Base-by-base conservation (phyloP, 345 rosid genomes). In the Isatis tinctoria region DNA sequence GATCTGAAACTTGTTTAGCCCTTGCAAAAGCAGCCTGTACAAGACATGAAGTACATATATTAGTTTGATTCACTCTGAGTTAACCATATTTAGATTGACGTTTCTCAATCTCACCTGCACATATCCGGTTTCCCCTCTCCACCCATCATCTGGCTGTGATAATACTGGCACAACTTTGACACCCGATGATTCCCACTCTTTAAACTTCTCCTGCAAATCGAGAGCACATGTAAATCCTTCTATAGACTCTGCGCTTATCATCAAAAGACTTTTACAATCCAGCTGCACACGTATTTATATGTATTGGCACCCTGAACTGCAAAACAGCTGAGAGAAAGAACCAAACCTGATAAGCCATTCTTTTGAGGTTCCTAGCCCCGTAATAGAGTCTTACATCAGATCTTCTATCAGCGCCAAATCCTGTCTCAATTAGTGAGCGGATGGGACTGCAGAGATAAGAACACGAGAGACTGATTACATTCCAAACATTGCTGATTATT, bases 301-400 rank as follows among this genome's bases (percentile, higher is more conserved):
- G 27, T 48, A 39, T 1, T 24, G 17, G 60, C 57, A 20, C 39
- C 18, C 14, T 32, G 16, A 18, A 22, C 16, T 71, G 17, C 16
- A 32, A 65, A 39, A 65, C 7, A 59, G 33, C 27, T 5, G 67
- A 5, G 67, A 32, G 76, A 70, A 57, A 53, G 64, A 62, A 70
- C 4, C 83, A 73, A 82, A 95, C 99, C 97, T 90, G 97, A 72
- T 92, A 95, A 67, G 98, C 99, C 97, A 95, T 92, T 79, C 97
- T 90, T 77, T 72, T 79, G 26, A 95, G 91, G 84, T 87, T 95
- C 85, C 98, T 86, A 45, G 94, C 97, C 27, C 98, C 98, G 60
- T 95, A 95, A 78, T 92, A 95, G 28, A 95, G 87, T 80, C 98
- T 87, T 18, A 90, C 98, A 49, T 92, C 94, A 4, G 86, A 79